A percentile compares a stretch with the other conserved stretches of the same genome.
Conservation (phyloP, 2,329 filamentous ascomycete genomes). For the Alternaria arborescens region DNA sequence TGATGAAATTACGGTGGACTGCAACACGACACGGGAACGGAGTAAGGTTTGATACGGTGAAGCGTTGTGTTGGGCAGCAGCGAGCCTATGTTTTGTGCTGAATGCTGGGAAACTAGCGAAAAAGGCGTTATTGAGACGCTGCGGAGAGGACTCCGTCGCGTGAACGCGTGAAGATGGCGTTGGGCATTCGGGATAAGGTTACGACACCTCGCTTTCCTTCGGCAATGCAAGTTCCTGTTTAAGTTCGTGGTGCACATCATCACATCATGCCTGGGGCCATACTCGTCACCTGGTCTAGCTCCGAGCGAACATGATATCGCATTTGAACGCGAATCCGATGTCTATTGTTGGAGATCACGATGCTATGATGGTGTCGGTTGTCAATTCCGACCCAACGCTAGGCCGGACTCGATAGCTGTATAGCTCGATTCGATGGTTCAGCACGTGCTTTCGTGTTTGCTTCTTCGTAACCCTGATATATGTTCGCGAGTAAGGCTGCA, state of each 20-base stretch:
- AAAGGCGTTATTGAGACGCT: background rate
- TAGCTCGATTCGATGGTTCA: background rate
- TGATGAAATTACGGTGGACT: constrained; percentile 2
- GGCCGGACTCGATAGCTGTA: background rate
- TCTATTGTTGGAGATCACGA: background rate
- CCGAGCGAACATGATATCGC: background rate
- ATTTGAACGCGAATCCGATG: background rate
- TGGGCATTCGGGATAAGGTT: constrained; percentile 2
- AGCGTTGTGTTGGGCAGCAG: constrained; percentile 9
- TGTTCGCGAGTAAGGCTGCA: background rate
- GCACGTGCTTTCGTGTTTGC: background rate
- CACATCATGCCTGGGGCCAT: background rate
- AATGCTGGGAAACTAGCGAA: background rate
- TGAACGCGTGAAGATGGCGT: background rate
- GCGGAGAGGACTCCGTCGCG: constrained; percentile 10
- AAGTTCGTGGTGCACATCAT: background rate
- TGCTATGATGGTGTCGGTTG: background rate
- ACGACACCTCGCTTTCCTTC: constrained; percentile 8
- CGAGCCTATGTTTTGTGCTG: background rate
- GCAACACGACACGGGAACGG: background rate
- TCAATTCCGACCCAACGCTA: background rate
- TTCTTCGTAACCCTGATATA: background rate
- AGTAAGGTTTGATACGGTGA: constrained; percentile 8
- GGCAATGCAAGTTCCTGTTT: constrained; percentile 1
- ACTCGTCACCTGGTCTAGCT: background rate